A percentile compares a stretch with the other conserved stretches of the same genome.
phyloP scores from a whole-genome alignment of 257 asterid species.

The Fraxinus cuspidata region DNA sequence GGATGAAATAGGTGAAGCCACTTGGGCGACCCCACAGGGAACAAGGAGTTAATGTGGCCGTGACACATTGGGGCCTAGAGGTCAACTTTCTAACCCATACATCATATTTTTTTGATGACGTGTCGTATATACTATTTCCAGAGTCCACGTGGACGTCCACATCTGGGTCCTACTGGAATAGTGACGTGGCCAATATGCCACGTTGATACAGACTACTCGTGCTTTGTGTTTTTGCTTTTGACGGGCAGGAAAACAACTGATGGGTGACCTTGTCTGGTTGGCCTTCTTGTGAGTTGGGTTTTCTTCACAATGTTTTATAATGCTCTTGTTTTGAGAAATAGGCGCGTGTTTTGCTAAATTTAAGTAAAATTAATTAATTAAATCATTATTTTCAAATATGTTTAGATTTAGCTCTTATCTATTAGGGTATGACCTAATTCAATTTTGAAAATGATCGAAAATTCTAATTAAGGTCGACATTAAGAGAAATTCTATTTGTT shows the following conservation, averaged over 20 bases:
- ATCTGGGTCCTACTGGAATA: constrained; percentile 29
- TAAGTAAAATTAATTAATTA: too few species aligned
- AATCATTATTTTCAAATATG: too few species aligned
- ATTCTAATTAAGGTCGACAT: too few species aligned
- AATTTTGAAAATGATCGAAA: too few species aligned
- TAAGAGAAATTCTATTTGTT: too few species aligned
- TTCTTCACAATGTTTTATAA: too few species aligned
- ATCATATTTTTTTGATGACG: constrained; percentile 19
- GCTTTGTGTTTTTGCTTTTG: constrained; percentile 23
- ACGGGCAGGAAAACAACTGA: constrained; percentile 36
- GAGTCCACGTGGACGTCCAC: constrained; percentile 50
- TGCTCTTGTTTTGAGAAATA: too few species aligned
- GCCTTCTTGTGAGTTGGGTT: neutral
- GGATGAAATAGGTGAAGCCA: neutral
- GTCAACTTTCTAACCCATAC: neutral
- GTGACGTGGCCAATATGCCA: constrained; percentile 33
- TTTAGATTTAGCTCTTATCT: too few species aligned
- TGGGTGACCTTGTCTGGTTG: constrained; percentile 22
- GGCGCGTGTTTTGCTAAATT: neutral
- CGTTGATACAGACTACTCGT: constrained; percentile 33
- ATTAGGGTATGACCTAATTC: too few species aligned
- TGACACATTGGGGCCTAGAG: constrained; percentile 3
- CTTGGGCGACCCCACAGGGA: neutral
- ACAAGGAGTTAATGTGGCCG: constrained; percentile 25
- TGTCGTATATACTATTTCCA: constrained; percentile 20